Conservation (phyloP, 306 rosid genomes). For the Trifolium dubium region DNA sequence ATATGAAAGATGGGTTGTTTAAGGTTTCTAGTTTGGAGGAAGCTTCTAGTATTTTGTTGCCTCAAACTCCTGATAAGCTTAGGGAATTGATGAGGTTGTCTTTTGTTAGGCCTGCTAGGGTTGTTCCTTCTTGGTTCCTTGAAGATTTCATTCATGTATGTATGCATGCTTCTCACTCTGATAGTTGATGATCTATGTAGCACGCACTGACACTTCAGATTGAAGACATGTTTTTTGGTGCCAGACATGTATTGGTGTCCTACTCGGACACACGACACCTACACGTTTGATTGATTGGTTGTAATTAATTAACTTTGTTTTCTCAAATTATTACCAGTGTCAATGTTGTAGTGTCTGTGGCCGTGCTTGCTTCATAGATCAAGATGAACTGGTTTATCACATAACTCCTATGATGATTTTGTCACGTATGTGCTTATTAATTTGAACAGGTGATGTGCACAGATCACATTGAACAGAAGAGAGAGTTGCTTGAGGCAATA, state of each 20-base stretch:
- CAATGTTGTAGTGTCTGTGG: neutral
- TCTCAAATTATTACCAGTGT: neutral
- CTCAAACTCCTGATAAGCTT: conserved; percentile 71
- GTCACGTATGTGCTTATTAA: neutral
- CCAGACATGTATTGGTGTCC: too few species aligned
- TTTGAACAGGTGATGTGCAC: conserved; percentile 63
- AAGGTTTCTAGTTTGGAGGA: conserved; percentile 62
- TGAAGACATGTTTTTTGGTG: too few species aligned
- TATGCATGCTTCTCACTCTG: neutral
- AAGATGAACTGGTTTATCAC: neutral
- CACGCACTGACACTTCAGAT: neutral
- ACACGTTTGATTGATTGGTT: neutral
- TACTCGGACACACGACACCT: too few species aligned
- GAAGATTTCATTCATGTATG: conserved; percentile 65
- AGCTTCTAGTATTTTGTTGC: conserved; percentile 66
- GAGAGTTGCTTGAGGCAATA: conserved; percentile 54
- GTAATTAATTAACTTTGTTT: neutral
- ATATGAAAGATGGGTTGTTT: conserved; percentile 64
- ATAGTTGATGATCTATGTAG: neutral
- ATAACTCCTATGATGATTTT: neutral
- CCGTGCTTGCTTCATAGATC: neutral
- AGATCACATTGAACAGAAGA: conserved; percentile 53
- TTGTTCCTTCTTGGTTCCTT: conserved; percentile 65
- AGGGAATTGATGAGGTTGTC: conserved; percentile 63
- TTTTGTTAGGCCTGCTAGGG: conserved; percentile 60